phyloP scores from a whole-genome alignment of 2,329 filamentous ascomycete species.

The Pestalotiopsis sp. region DNA sequence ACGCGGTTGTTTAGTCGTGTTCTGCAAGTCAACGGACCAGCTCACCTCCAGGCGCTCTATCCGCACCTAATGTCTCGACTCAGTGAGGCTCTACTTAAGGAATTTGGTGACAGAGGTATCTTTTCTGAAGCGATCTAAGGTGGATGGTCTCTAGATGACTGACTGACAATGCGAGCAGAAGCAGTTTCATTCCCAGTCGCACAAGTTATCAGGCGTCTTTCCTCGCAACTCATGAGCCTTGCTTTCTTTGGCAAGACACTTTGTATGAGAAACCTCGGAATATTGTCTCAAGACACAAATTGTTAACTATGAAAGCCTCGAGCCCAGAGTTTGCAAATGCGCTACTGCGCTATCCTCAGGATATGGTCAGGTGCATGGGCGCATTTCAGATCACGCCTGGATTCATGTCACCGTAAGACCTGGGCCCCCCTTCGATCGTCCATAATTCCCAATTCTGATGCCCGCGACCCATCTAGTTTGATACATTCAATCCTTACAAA shows the following conservation, averaged over 20 bases:
- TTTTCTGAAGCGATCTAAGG: fast-evolving
- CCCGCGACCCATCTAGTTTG: not conserved
- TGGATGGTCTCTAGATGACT: not conserved
- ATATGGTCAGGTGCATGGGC: not conserved
- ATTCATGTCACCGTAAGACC: not conserved
- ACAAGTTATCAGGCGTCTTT: not conserved
- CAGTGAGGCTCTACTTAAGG: not conserved
- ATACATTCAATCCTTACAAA: not conserved
- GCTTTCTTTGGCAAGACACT: not conserved
- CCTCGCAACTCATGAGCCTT: not conserved
- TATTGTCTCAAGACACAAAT: not conserved
- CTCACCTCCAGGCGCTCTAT: not conserved
- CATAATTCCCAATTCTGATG: not conserved
- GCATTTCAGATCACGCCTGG: not conserved
- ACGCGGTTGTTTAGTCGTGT: not conserved
- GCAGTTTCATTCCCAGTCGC: not conserved
- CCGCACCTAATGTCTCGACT: not conserved
- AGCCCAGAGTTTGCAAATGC: not conserved
- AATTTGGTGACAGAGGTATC: too few relatives aligned
- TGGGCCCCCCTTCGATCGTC: not conserved
- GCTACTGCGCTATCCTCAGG: not conserved
- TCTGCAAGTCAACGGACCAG: not conserved
- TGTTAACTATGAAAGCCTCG: not conserved
- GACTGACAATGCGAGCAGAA: not conserved
- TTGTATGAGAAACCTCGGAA: not conserved